Evolutionary conservation across 2,329 filamentous ascomycete species (phyloP), one percentile per base, ranked within the genome.

Genomic region (Xylariales sp.): DNA sequence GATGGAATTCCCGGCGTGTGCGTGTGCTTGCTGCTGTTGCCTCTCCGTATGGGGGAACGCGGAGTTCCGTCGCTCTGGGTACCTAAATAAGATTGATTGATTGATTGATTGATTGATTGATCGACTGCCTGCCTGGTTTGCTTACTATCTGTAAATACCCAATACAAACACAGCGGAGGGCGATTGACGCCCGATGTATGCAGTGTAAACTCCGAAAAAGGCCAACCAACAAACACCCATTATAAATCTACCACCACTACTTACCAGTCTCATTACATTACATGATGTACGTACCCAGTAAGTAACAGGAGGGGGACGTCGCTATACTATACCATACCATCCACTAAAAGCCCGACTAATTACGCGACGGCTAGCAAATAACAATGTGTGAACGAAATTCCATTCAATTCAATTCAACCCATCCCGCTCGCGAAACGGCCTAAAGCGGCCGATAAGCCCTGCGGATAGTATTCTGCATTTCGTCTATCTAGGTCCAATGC

Each of bases 401-500:
- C n/a, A 12, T 12, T 23, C 23, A 23, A 23, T 23, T 23, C 23
- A 23, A 23, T 23, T 23, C 23, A 23, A 23, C 2, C 23, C 23
- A 23, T 23, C 1, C 23, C 23, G 23, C 23, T 23, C 23, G 23
- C 23, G 23, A 14, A 41, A 12, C 5, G 5, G 12, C 10, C 39
- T 41, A 10, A 41, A 39, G 36, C 23, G 23, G 23, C 23, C 8
- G 54, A 57, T 32, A 43, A 58, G 55, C 55, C 55, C 30, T 58
- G 43, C n/a, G n/a, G 55, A 48, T 58, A 58, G 41, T 58, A 36
- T 46, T 36, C 28, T 30, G 43, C 55, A 48, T n/a, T 48, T 36
- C 43, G 55, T 48, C 28, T 16, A 23, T 58, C 41, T n/a, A 12
- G 50, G 36, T 39, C 23, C 23, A 56, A 30, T 58, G 55, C 55